Percentiles rank a stretch among this genome's conserved stretches.
Conservation (phyloP, 202 grass and related monocot species). For the Brachypodium distachyon region DNA sequence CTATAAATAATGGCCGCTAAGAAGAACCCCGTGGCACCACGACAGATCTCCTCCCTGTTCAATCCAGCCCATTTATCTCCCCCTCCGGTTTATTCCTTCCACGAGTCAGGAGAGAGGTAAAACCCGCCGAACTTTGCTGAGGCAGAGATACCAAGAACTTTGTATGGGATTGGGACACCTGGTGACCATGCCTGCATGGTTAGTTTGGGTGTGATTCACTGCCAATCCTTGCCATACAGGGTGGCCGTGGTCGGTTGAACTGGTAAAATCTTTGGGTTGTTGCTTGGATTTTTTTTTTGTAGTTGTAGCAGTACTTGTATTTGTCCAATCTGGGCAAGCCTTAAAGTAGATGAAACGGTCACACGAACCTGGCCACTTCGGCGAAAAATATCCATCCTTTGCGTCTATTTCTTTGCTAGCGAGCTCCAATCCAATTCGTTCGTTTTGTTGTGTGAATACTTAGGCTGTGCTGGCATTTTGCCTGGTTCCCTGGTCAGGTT, state of each 20-base stretch:
- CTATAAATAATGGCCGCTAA: background rate
- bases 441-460: background rate
- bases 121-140: background rate
- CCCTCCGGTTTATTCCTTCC: background rate
- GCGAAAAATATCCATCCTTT: background rate
- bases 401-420: background rate
- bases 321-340: background rate
- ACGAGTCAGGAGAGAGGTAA: constrained; percentile 12
- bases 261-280: background rate
- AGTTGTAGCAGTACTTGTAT: too few species aligned
- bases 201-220: background rate
- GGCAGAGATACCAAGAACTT: background rate
- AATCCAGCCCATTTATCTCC: background rate
- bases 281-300: background rate
- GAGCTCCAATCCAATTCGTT: background rate
- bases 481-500: too few species aligned
- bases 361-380: background rate
- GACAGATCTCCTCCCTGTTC: background rate
- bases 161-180: too few species aligned
- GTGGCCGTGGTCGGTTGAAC: background rate
- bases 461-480: too few species aligned
- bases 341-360: background rate
- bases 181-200: too few species aligned
- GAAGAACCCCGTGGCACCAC: background rate
- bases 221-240: background rate